Base-by-base conservation (phyloP, 2,329 filamentous ascomycete species). In the Drechslerella dactyloides region DNA sequence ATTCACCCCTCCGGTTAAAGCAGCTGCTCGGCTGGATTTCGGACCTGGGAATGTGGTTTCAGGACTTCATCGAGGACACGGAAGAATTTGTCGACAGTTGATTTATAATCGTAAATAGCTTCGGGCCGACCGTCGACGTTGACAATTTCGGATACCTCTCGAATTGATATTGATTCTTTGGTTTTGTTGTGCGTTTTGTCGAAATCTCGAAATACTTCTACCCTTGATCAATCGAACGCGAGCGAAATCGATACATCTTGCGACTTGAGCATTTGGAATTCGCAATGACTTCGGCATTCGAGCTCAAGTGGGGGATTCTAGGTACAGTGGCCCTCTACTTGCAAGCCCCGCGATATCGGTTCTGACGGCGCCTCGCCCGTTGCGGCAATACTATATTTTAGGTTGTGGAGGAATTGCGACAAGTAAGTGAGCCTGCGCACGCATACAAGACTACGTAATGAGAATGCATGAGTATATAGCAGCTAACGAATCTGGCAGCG, bases 401-500 rank as follows among this genome's bases (percentile, higher is more conserved):
- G 74, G 73, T 15, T 72, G 74, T 52, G 70, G 74, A 24, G 69
- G 63, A 68, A 76, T 77, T 63, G 74, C 75, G 53, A 56, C 66
- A 44, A 70, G 74, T 74, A 74, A n/a, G n/a, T n/a, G n/a, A n/a
- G n/a, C n/a, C n/a, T n/a, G n/a, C n/a, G n/a, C n/a, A n/a, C n/a
- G n/a, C n/a, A n/a, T n/a, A n/a, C n/a, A n/a, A n/a, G n/a, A n/a
- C n/a, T n/a, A n/a, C n/a, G n/a, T n/a, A n/a, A n/a, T n/a, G n/a
- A n/a, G n/a, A n/a, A n/a, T n/a, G n/a, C n/a, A n/a, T 46, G 19
- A 11, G 42, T 58, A 33, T 63, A n/a, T n/a, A n/a, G n/a, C n/a
- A n/a, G n/a, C 53, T 61, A 37, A 63, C 23, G 15, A n/a, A n/a
- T 24, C n/a, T 17, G 30, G 17, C 37, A 83, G 84, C 78, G 21